phyloP scores from a whole-genome alignment of 139 green algal genomes.

The Micractinium conductrix region DNA sequence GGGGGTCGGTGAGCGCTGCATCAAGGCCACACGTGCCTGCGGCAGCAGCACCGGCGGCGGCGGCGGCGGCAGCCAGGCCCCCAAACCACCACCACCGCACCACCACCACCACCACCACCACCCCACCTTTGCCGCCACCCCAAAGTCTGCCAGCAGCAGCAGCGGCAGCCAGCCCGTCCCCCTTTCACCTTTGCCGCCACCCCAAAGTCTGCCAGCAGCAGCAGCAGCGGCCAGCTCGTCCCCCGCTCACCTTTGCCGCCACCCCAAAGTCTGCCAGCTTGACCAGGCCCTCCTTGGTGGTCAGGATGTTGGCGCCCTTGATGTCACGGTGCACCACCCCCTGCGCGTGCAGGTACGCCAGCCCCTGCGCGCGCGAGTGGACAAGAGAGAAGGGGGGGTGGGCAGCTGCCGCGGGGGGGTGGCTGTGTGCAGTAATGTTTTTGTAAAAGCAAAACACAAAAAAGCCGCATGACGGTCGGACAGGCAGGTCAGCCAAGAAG shows the following conservation, averaged over 20 bases:
- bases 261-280: conserved; percentile 99
- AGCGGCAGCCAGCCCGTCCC: not conserved
- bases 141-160: not conserved
- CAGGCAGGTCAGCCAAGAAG: too few relatives aligned
- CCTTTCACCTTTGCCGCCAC: not conserved
- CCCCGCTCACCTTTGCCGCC: conserved; percentile 77
- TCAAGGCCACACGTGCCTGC: too few relatives aligned
- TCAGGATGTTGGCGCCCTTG: conserved; percentile 97
- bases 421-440: too few relatives aligned
- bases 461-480: too few relatives aligned
- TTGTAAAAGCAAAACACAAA: too few relatives aligned
- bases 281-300: conserved; percentile 91
- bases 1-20: too few relatives aligned
- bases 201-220: not conserved
- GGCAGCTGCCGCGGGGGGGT: too few relatives aligned
- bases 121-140: not conserved
- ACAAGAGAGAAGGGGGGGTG: not conserved
- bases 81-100: not conserved
- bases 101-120: not conserved
- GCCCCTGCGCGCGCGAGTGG: conserved; percentile 59
- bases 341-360: conserved; percentile 94
- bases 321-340: conserved; percentile 97
- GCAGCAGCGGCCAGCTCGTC: not conserved
- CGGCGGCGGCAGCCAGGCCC: too few relatives aligned
- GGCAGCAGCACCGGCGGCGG: too few relatives aligned